Conservation (phyloP, 306 rosid genomes). For the Lotus japonicus region DNA sequence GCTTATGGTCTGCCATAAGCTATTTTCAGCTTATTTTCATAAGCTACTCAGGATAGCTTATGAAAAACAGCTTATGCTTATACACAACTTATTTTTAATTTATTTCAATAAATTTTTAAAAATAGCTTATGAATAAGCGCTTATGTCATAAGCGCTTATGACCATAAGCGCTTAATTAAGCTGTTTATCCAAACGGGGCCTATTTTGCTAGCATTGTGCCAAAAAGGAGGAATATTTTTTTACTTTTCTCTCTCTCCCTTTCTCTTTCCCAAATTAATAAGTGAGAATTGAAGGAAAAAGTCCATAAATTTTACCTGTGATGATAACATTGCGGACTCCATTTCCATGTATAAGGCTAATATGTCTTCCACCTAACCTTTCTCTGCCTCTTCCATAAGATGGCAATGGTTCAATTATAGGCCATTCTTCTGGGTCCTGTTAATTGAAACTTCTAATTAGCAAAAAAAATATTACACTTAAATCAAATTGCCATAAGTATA, state of each 20-base stretch:
- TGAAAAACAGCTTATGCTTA: no score
- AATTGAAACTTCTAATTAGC: background rate
- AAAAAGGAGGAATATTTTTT: background rate
- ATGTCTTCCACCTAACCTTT: conserved; percentile 91
- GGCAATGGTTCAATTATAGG: conserved; percentile 85
- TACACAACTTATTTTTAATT: no score
- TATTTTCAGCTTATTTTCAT: no score
- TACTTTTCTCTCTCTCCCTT: background rate
- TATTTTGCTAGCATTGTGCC: background rate
- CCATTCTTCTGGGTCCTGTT: conserved; percentile 77
- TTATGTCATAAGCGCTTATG: no score
- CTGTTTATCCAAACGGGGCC: no score
- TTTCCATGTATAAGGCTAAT: conserved; percentile 92
- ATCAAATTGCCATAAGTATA: conserved; percentile 4
- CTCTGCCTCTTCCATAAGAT: conserved; percentile 96
- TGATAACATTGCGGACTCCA: conserved; percentile 75
- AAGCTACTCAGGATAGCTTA: no score
- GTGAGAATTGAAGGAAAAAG: background rate
- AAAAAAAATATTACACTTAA: background rate
- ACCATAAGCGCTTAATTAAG: no score
- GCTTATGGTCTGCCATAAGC: no score
- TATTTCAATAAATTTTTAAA: no score
- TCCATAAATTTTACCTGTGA: conserved; percentile 53
- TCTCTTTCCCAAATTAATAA: background rate
- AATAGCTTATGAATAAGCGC: no score